Conservation (phyloP, 352 stramenopile species). For the Phytophthora quininea region DNA sequence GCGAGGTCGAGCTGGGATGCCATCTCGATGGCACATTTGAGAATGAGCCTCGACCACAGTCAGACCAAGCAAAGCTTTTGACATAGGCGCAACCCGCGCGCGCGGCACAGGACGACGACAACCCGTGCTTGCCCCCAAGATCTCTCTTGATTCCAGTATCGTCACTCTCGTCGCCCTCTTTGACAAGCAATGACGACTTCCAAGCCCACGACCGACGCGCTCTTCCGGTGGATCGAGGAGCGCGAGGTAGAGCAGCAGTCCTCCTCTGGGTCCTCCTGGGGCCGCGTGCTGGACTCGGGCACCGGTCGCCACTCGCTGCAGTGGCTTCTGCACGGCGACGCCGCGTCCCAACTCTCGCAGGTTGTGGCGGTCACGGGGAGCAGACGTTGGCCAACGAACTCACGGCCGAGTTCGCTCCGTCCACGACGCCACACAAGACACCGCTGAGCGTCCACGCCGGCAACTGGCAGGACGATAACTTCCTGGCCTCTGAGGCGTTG, state of each 20-base stretch:
- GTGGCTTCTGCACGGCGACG: constrained; percentile 70
- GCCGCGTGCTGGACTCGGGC: constrained; percentile 87
- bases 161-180: neutral
- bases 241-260: constrained; percentile 41
- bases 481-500: constrained; percentile 58
- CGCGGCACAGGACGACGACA: neutral
- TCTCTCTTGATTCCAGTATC: constrained; percentile 2
- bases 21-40: too few species aligned
- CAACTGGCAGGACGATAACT: constrained; percentile 74
- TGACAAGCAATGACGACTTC: constrained; percentile 13
- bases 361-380: constrained; percentile 81
- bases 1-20: too few species aligned
- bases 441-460: constrained; percentile 56
- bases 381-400: constrained; percentile 52
- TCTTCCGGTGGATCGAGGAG: constrained; percentile 80
- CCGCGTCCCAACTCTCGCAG: constrained; percentile 33
- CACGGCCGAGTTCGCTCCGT: constrained; percentile 37
- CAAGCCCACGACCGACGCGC: constrained; percentile 60
- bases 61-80: too few species aligned
- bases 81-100: too few species aligned
- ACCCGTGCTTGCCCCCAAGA: neutral
- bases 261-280: constrained; percentile 40
- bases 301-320: constrained; percentile 90
- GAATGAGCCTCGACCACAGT: too few species aligned
- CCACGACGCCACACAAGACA: constrained; percentile 35